Conservation (phyloP, 345 rosid genomes). For the Acer saccharum region DNA sequence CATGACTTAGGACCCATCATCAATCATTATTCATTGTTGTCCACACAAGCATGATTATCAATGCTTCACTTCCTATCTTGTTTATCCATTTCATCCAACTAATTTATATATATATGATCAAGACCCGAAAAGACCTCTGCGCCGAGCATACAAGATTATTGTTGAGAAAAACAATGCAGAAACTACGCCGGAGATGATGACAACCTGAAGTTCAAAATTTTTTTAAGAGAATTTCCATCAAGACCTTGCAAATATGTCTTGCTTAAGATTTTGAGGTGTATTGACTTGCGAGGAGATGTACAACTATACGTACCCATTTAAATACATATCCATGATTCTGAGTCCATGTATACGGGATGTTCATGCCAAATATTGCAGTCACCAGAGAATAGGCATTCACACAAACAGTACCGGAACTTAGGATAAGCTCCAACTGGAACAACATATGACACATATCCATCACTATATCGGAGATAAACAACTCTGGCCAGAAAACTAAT, state of each 20-base stretch:
- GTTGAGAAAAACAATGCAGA: slow-evolving; percentile 45
- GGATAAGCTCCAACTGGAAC: slow-evolving; percentile 48
- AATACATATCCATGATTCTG: slow-evolving; percentile 42
- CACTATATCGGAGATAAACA: background rate
- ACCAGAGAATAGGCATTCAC: slow-evolving; percentile 46
- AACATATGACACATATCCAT: background rate
- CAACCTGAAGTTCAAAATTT: slow-evolving; percentile 47
- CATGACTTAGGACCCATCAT: no score
- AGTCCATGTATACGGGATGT: slow-evolving; percentile 45
- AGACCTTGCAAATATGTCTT: slow-evolving; percentile 1
- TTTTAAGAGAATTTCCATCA: background rate
- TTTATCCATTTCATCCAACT: no score
- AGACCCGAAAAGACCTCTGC: slow-evolving; percentile 66
- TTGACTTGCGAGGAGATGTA: background rate
- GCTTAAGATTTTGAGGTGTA: background rate
- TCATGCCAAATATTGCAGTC: slow-evolving; percentile 59
- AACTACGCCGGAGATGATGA: slow-evolving; percentile 41
- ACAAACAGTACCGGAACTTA: slow-evolving; percentile 51
- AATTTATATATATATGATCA: slow-evolving; percentile 22
- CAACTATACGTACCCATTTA: slow-evolving; percentile 45
- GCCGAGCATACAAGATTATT: slow-evolving; percentile 62
- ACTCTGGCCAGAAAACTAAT: background rate
- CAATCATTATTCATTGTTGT: no score
- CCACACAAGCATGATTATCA: no score
- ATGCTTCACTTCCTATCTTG: background rate